Evolutionary conservation across 2,329 filamentous ascomycete species (phyloP), one percentile per base, ranked within the genome.

Genomic region (Pseudonectria foliicola): DNA sequence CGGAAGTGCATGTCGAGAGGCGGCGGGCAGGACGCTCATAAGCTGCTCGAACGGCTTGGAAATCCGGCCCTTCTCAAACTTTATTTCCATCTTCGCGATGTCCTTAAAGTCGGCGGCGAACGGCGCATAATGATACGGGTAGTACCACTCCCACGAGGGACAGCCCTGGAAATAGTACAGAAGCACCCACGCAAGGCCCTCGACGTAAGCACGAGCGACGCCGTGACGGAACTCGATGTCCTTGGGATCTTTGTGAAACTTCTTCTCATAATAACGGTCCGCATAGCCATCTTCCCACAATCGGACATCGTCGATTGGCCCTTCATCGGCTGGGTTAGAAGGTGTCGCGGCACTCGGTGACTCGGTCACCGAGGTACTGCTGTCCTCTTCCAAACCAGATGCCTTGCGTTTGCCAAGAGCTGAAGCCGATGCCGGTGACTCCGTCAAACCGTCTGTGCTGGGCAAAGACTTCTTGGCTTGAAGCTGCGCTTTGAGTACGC

Each of bases 71-170:
- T 89, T 86, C 39, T 86, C 75, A 49, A 98, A 98, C 13, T 73
- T 68, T 45, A 95, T 77, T 23, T 84, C 71, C 70, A 95, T 79
- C 48, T 87, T 80, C 34, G 72, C 76, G 29, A 98, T 71, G 37
- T 89, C 81, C 39, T 84, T 81, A 59, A 98, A 98, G 60, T 98
- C 92, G 34, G 88, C 85, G 3, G 92, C 92, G 57, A 98, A 98
- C 4, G 93, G 92, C 2, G 92, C 93, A 57, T 98, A 98, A 57
- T 98, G 92, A 55, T 96, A 94, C 1, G 92, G 92, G 55, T 95
- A 98, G 59, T 92, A 98, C 92, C 92, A 98, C 34, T 90, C 93
- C 92, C 93, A 98, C 0, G 88, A 95, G 14, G 92, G 88, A 52
- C 92, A 98, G 16, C 92, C 92, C 61, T 98, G 92, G 61, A 95